phyloP scores from a whole-genome alignment of 352 stramenopile genomes.

The Phytophthora quininea region DNA sequence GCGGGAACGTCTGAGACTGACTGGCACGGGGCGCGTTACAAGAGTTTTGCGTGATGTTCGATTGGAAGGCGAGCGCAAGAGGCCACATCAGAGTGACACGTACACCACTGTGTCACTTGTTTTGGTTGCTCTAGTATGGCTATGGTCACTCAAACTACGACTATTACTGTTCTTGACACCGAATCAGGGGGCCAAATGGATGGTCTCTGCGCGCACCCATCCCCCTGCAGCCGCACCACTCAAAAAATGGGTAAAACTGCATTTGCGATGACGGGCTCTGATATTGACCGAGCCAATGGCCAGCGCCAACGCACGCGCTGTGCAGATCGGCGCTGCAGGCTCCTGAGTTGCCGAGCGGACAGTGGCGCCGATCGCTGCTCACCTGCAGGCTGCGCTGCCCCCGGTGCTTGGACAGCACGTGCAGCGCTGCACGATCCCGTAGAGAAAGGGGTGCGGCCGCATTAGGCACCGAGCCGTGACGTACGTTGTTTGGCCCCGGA shows the following conservation, averaged over 20 bases:
- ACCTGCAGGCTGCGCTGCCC: too few relatives aligned
- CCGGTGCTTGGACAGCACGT: too few relatives aligned
- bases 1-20: slow-evolving; percentile 6
- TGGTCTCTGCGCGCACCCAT: background rate
- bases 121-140: too few relatives aligned
- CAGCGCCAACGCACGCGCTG: background rate
- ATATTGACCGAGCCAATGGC: slow-evolving; percentile 3
- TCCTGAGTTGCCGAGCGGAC: too few relatives aligned
- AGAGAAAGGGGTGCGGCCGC: background rate
- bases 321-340: background rate
- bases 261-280: slow-evolving; percentile 13
- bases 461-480: background rate
- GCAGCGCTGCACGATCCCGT: background rate
- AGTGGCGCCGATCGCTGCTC: too few relatives aligned
- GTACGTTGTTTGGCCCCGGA: background rate
- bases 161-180: too few relatives aligned
- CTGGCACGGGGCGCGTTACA: slow-evolving; percentile 16
- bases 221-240: background rate
- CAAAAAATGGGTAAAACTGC: slow-evolving; percentile 15
- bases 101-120: too few relatives aligned
- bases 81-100: background rate
- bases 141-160: too few relatives aligned
- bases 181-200: background rate
- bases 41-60: slow-evolving; percentile 29
- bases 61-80: slow-evolving; percentile 14